Percentiles rank a stretch among this genome's conserved stretches.
These are phyloP conservation scores for Podaxis mareebaensis DNA, from an alignment of 768 basidiomycete species.

Conservation along the genomic window DNA sequence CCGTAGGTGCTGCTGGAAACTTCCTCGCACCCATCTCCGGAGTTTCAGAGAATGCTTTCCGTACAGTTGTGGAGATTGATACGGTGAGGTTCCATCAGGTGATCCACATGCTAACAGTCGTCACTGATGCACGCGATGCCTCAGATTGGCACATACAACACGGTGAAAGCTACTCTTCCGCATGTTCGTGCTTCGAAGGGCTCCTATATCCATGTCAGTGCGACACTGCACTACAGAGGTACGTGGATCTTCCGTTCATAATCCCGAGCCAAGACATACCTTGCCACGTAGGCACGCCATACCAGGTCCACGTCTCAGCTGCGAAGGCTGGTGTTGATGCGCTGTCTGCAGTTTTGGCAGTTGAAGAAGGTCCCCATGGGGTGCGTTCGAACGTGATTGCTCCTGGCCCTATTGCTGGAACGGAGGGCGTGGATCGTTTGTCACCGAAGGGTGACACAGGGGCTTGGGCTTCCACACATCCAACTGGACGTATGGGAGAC, in stretches of 20 bases:
- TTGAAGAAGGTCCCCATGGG: slow-evolving; percentile 95
- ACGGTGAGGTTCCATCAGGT: slow-evolving; percentile 49
- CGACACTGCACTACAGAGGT: slow-evolving; percentile 87
- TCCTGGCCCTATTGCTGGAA: slow-evolving; percentile 79
- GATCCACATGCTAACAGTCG: background rate
- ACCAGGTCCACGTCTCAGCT: slow-evolving; percentile 91
- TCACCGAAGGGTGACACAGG: slow-evolving; percentile 29
- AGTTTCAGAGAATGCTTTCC: slow-evolving; percentile 88
- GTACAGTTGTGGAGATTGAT: slow-evolving; percentile 92
- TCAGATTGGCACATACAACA: slow-evolving; percentile 91
- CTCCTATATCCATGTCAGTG: slow-evolving; percentile 86
- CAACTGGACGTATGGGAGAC: slow-evolving; percentile 55
- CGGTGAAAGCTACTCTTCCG: slow-evolving; percentile 86
- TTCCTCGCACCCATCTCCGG: slow-evolving; percentile 86
- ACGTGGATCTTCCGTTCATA: slow-evolving; percentile 22
- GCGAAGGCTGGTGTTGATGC: slow-evolving; percentile 96
- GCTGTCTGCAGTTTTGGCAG: slow-evolving; percentile 78
- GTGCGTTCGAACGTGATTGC: slow-evolving; percentile 87
- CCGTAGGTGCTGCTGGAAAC: slow-evolving; percentile 89
- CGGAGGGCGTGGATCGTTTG: slow-evolving; percentile 74
- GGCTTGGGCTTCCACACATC: slow-evolving; percentile 19
- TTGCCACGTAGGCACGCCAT: slow-evolving; percentile 60
- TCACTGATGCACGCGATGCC: slow-evolving; percentile 5
- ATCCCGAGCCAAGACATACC: background rate
- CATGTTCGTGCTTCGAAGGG: slow-evolving; percentile 73